Evolutionary conservation across 2,329 filamentous ascomycete genomes (phyloP).

Genomic region (Colletotrichum sp.): DNA sequence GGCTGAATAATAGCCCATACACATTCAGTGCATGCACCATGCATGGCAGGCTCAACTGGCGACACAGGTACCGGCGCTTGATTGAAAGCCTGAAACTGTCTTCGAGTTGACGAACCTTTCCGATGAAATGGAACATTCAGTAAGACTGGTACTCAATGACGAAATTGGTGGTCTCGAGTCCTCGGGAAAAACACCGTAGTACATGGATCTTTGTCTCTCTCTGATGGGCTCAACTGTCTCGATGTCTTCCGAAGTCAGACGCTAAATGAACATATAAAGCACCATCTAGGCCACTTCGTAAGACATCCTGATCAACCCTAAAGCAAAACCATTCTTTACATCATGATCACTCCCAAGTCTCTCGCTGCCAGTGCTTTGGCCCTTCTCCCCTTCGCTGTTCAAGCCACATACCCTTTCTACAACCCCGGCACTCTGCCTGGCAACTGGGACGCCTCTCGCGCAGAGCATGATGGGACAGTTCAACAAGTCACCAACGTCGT

Average conservation of each 20-base stretch:
- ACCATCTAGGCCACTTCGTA: background rate
- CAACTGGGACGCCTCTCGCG: conserved; percentile 40
- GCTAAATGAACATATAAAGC: background rate
- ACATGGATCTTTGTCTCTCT: background rate
- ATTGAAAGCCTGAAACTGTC: background rate
- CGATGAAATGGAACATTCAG: background rate
- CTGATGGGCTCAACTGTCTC: background rate
- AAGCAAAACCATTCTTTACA: background rate
- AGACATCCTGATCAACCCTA: background rate
- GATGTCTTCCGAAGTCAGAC: background rate
- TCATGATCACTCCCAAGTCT: background rate
- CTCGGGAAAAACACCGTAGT: background rate
- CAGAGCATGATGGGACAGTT: conserved; percentile 48
- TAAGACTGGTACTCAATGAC: background rate
- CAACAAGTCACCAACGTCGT: background rate
- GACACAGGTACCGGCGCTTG: background rate
- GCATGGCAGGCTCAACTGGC: background rate
- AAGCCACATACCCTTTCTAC: conserved; percentile 33
- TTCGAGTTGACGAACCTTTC: too few species aligned
- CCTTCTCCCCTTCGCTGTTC: background rate
- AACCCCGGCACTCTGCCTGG: conserved; percentile 45
- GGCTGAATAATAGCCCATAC: background rate
- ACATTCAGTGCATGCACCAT: background rate
- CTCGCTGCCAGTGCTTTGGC: background rate
- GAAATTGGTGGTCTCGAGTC: background rate